Base-by-base conservation (phyloP, 331 rosid species). In the Quercus tomentella region DNA sequence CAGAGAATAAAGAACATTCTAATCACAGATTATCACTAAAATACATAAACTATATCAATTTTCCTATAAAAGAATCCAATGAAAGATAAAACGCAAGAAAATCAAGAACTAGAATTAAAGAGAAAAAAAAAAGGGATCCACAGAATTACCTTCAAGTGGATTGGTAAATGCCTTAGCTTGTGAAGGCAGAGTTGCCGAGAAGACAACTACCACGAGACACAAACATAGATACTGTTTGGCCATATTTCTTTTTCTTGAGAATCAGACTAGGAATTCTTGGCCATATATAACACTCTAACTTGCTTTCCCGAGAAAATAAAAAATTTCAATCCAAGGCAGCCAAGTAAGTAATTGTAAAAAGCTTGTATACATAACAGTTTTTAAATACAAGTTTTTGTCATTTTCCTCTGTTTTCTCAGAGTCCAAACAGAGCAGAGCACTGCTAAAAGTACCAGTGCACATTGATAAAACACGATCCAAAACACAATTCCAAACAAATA, bases 141-240 rank as follows among this genome's bases (percentile, higher is more conserved):
- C 23, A 17, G 62, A 83, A 52, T 82, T 85, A 92, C 98, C 92
- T 61, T 95, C 97, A 7, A 57, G 61, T 22, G 76, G 73, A 69
- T 80, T 78, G 25, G 97, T 92, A 31, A 70, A 68, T 10, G 96
- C 92, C 7, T 73, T 70, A 78, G 84, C 82, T 56, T 69, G 83
- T 1, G 91, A 78, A 67, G 79, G 79, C 77, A 91, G 84, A 79
- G 80, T 70, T 63, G 84, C 83, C 22, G 41, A 83, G 91, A 88
- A 76, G 82, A 88, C 16, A 68, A 82, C 18, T 54, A 84, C 70
- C 43, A 30, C 26, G 73, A 87, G 82, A 81, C 67, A 79, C 76
- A 75, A 26, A 23, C 51, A 67, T 21, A 31, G 54, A 62, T 28
- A 72, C 73, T 22, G 54, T 56, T 73, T 74, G 78, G 67, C 76